Conservation (phyloP, 441 rosid genomes). For the Brassica hybrid region DNA sequence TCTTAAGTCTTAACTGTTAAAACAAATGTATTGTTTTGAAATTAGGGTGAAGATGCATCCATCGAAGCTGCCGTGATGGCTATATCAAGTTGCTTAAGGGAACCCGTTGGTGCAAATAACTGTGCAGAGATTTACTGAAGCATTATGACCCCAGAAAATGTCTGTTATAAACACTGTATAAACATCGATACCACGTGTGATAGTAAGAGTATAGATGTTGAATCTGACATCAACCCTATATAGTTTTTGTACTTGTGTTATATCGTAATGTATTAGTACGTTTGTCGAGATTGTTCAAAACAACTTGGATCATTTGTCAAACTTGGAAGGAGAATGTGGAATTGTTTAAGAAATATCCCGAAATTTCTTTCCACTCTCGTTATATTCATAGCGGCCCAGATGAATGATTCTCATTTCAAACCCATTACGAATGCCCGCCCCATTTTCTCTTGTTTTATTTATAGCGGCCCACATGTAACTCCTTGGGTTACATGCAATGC, state of each 20-base stretch:
- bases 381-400: neutral
- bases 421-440: neutral
- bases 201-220: neutral
- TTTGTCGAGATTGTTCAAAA: neutral
- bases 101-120: conserved; percentile 75
- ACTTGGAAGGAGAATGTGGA: conserved; percentile 2
- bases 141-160: neutral
- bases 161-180: neutral
- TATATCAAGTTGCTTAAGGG: conserved; percentile 81
- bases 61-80: conserved; percentile 92
- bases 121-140: conserved; percentile 69
- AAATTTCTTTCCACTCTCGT: neutral
- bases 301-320: neutral
- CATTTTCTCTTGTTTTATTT: neutral
- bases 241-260: neutral
- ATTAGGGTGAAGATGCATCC: conserved; percentile 73
- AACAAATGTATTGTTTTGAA: conserved; percentile 13
- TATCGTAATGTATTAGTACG: neutral
- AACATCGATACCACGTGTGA: neutral
- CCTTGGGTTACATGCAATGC: neutral
- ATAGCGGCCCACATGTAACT: neutral
- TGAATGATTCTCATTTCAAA: neutral
- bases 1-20: neutral
- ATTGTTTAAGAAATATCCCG: neutral
- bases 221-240: neutral